phyloP scores from a whole-genome alignment of 2,329 filamentous ascomycete genomes.

The Colletotrichum eleusines region DNA sequence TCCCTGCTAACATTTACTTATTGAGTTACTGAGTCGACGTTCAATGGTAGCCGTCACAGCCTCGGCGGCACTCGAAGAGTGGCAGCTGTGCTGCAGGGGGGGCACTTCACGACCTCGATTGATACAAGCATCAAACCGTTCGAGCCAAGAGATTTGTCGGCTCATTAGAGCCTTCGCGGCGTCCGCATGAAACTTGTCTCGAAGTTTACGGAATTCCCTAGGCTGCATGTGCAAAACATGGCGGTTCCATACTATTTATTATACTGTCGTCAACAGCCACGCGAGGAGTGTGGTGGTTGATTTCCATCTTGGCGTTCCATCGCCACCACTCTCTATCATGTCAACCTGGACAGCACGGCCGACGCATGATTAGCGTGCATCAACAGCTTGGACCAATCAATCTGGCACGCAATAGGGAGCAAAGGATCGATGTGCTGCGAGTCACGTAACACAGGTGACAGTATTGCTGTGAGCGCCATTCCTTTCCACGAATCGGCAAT shows the following conservation, averaged over 20 bases:
- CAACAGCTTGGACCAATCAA: constrained; percentile 3
- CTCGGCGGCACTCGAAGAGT: not conserved
- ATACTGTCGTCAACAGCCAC: not conserved
- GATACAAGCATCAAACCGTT: not conserved
- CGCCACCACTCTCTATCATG: not conserved
- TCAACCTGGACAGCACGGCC: not conserved
- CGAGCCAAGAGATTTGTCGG: not conserved
- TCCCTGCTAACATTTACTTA: not conserved
- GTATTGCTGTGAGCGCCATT: not conserved
- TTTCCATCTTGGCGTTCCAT: not conserved
- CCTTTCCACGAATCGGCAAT: constrained; percentile 27
- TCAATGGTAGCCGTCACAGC: not conserved
- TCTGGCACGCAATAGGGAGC: not conserved
- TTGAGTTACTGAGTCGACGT: not conserved
- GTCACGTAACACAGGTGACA: constrained; percentile 27
- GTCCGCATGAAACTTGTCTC: not conserved
- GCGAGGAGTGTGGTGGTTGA: no score
- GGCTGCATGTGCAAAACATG: constrained; percentile 14
- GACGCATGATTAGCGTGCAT: not conserved
- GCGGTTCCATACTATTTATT: not conserved
- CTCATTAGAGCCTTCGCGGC: no score
- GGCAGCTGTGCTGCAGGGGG: not conserved
- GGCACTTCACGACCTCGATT: not conserved
- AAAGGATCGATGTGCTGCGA: not conserved
- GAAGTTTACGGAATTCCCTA: constrained; percentile 3